Base-by-base conservation (phyloP, 1,284 basidiomycete species). In the Schizophyllum commune region DNA sequence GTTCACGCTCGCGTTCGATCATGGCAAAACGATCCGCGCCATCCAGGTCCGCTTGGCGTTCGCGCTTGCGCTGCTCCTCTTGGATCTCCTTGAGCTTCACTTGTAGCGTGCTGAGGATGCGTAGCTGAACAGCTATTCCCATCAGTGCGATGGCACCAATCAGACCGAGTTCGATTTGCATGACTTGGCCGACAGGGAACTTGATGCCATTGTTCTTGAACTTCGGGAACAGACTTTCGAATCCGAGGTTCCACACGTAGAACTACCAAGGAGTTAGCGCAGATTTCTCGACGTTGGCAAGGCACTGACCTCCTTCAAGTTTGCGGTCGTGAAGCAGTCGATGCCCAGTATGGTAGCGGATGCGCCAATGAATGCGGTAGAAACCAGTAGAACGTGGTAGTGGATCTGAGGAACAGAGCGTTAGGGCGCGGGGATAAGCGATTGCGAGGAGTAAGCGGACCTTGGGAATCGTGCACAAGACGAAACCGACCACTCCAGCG, bases 201-300 rank as follows among this genome's bases (percentile, higher is more conserved):
- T 82, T 75, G 60, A 91, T 91, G 62, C 80, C 77, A 65, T 88
- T 85, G 63, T 80, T 72, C 15, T 75, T 74, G 67, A 85, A 92
- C 67, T 87, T 89, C 13, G 89, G 85, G 74, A 96, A 97, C 39
- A 97, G 74, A 2, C 77, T 69, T 8, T 77, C 79, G 74, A 94
- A 94, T 19, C 96, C 96, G 55, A 98, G 77, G 70, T 97, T 98
- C 86, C 91, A 96, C 58, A 96, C 79, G 74, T 97, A 98, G 75
- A 96, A 97, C 90, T 93, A 64, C 32, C 34, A 19, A 13, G 61
- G 59, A 58, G 55, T 61, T 55, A 62, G 60, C 52, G 60, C 15
- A 62, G 52, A 17, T 51, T 59, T 55, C 47, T 62, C 58, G 62
- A 59, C 52, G 33, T 58, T 27, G 59, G 34, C n/a, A 60, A 60